Evolutionary conservation across 208 protist genomes (phyloP), one percentile per base, ranked within the genome.

Genomic region (Acanthamoeba lenticulata): DNA sequence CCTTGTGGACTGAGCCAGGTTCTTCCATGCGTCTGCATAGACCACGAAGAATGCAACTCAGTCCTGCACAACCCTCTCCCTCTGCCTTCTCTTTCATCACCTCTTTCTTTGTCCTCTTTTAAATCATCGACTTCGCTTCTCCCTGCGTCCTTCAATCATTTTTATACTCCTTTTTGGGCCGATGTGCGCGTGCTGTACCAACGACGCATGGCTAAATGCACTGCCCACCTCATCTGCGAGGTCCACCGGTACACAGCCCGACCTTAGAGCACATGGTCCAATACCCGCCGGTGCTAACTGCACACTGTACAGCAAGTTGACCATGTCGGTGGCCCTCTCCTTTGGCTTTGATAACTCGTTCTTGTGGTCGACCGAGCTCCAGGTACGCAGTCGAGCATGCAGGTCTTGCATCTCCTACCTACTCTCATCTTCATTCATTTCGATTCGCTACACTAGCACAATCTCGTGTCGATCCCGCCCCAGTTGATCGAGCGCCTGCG

Each of bases 1-100:
- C 40, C 77, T 86, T 86, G 77, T 44, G 77, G 77, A 86, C 77
- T 86, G 77, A 86, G 77, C 77, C 77, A 86, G 77, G 77, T 86
- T 38, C 29, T 42, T 77, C 38, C 13, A 52, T 44, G 72, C 42
- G 40, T 29, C 42, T 24, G 34, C 38, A 32, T 57, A 5, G 44
- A 86, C n/a, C 44, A 21, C 44, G 44, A 86, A 60, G 1, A 15
- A 86, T 86, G 77, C 77, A 86, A 86, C 77, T 86, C 77, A 86
- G 77, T 86, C 77, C 77, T 15, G 45, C 24, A 79, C 40, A 21
- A 69, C 29, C 60, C 60, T 21, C 19, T 69, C 24, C 60, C 36
- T 45, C 45, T 86, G 52, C 77, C 81, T 60, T 27, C 55, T 90
- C 42, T 34, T 29, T 52, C n/a, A 24, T 55, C 52, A 65, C 36